Conservation (phyloP, 305 asterid genomes). For the Nicotiana rustica region DNA sequence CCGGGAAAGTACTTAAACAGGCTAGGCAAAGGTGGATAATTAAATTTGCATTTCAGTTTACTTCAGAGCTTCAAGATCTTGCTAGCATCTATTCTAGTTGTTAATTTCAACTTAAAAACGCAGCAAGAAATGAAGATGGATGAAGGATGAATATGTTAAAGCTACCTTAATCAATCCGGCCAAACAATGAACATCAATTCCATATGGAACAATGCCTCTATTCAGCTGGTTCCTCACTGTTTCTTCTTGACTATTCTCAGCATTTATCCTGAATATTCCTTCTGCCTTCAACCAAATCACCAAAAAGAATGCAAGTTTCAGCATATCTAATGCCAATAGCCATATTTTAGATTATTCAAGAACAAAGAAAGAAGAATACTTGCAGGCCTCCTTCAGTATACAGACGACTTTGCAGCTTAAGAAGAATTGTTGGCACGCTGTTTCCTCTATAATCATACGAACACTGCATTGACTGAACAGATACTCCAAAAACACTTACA, state of each 20-base stretch:
- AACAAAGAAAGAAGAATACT: slow-evolving; percentile 45
- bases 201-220: slow-evolving; percentile 68
- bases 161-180: slow-evolving; percentile 86
- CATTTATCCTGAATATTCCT: slow-evolving; percentile 87
- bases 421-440: slow-evolving; percentile 82
- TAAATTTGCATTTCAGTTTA: slow-evolving; percentile 16
- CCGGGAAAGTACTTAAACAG: slow-evolving; percentile 7
- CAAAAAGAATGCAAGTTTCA: slow-evolving; percentile 31
- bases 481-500: slow-evolving; percentile 83
- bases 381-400: slow-evolving; percentile 79
- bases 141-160: neutral
- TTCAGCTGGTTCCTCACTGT: slow-evolving; percentile 67
- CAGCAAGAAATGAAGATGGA: slow-evolving; percentile 7
- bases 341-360: neutral
- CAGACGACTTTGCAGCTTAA: slow-evolving; percentile 72
- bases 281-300: slow-evolving; percentile 59
- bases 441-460: slow-evolving; percentile 75
- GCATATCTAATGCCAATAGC: slow-evolving; percentile 18
- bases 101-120: neutral
- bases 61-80: neutral
- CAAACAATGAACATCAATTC: slow-evolving; percentile 83
- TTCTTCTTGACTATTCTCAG: slow-evolving; percentile 76
- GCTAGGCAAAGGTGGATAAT: neutral
- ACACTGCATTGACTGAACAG: slow-evolving; percentile 90
- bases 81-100: slow-evolving; percentile 10